Evolutionary conservation across 2,329 filamentous ascomycete species (phyloP), one percentile per base, ranked within the genome.

Genomic region (Claviceps lovelessii): DNA sequence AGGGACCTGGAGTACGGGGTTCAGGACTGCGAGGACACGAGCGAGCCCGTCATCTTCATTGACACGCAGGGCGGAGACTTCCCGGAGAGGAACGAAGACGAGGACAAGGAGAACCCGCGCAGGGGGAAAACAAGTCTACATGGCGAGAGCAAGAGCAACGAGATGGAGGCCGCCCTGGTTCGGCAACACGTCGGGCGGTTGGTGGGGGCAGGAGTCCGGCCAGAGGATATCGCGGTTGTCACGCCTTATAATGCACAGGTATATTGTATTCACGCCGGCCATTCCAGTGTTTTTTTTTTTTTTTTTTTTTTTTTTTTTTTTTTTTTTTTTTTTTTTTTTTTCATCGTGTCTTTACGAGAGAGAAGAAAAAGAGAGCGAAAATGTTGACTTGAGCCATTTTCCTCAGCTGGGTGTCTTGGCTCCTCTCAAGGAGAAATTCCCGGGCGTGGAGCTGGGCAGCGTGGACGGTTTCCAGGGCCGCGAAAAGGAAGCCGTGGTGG

Each of bases 391-490:
- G 41, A 11, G 53, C 46, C 51, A 29, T 9, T 41, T 39, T 52
- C 53, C 53, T 39, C 53, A 94, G 80, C 78, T 96, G 41, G 85
- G 86, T 5, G 71, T 94, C 11, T 74, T 97, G 52, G 84, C 89
- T 42, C 76, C 85, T 60, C 77, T 98, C 51, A 93, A 91, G 65
- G 87, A 93, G 57, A 73, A 76, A 44, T 95, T 86, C 62, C 86
- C 86, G 0, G 89, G 86, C 13, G 82, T 98, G 52, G 93, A 98
- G 68, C 76, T 98, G n/a, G 93, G 93, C 39, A 95, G 89, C 63
- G 88, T 98, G 2, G 93, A 98, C 68, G 93, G 91, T 2, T 98
- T 98, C 67, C 93, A 98, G 69, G 93, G 93, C 39, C 82, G 93
- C 19, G 93, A 98, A 70, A 98, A 98, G 70, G 93, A 98, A 69